phyloP scores from a whole-genome alignment of 306 rosid genomes.

The Cicer chorassanicum region DNA sequence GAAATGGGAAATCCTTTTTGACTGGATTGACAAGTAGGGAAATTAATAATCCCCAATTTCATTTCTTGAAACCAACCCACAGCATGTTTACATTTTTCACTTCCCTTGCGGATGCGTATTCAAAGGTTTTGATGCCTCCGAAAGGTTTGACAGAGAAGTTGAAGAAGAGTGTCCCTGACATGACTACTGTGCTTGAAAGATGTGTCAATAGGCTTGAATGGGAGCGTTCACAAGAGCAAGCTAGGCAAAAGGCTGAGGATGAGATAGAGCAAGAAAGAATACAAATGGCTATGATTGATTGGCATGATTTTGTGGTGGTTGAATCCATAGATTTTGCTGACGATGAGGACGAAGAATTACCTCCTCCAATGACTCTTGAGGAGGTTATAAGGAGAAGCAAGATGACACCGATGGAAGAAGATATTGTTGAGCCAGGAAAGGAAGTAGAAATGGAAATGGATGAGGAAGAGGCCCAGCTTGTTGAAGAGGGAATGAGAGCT shows the following conservation, averaged over 20 bases:
- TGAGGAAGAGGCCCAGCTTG: slow-evolving; percentile 93
- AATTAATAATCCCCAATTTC: slow-evolving; percentile 87
- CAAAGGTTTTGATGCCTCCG: slow-evolving; percentile 93
- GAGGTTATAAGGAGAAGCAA: slow-evolving; percentile 96
- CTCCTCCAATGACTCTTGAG: slow-evolving; percentile 94
- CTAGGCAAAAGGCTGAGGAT: slow-evolving; percentile 92
- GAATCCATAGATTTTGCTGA: slow-evolving; percentile 92
- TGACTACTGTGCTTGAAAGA: slow-evolving; percentile 90
- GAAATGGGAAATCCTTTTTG: slow-evolving; percentile 93
- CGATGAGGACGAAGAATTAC: slow-evolving; percentile 94
- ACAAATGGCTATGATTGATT: slow-evolving; percentile 98
- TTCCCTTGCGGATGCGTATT: slow-evolving; percentile 91
- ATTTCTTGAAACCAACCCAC: slow-evolving; percentile 94
- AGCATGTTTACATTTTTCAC: slow-evolving; percentile 96
- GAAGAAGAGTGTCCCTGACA: slow-evolving; percentile 76
- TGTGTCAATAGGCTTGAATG: slow-evolving; percentile 90
- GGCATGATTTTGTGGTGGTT: slow-evolving; percentile 99
- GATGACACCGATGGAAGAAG: slow-evolving; percentile 72
- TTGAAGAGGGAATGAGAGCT: slow-evolving; percentile 89
- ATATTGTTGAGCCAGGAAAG: slow-evolving; percentile 76
- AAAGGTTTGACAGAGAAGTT: slow-evolving; percentile 82
- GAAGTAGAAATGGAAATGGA: slow-evolving; percentile 99
- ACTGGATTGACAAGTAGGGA: slow-evolving; percentile 92
- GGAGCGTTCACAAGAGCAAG: slow-evolving; percentile 97
- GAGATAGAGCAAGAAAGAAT: slow-evolving; percentile 93